Evolutionary conservation across 2,329 filamentous ascomycete genomes (phyloP).

Genomic region (Verticillium isaacii): DNA sequence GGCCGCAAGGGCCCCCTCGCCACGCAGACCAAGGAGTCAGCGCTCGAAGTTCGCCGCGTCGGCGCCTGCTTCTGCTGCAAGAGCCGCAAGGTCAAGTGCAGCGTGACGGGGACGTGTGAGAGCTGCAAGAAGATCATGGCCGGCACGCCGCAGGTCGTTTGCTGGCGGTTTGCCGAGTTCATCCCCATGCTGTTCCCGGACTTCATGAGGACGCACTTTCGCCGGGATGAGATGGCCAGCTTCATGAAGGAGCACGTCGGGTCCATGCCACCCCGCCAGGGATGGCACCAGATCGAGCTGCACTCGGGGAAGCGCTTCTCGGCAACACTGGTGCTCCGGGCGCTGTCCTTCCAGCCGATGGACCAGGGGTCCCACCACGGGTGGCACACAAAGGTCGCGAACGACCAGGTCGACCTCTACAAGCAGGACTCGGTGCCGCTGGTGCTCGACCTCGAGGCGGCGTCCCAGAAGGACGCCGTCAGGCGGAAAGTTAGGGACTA

Average conservation of each 20-base stretch:
- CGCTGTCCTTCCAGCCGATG: conserved; percentile 41
- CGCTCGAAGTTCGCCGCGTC: conserved; percentile 46
- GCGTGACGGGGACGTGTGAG: conserved; percentile 49
- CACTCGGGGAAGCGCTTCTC: conserved; percentile 41
- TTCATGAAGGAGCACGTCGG: conserved; percentile 47
- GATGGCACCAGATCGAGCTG: conserved; percentile 39
- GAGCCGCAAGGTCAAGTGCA: conserved; percentile 54
- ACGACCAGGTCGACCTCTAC: conserved; percentile 34
- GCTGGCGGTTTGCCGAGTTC: conserved; percentile 57
- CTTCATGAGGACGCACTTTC: conserved; percentile 46
- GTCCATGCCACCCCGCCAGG: conserved; percentile 31
- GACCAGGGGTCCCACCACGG: conserved; percentile 43
- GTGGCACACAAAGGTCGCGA: conserved; percentile 38
- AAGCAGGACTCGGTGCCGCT: conserved; percentile 42
- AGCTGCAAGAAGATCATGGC: conserved; percentile 49
- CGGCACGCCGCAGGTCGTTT: conserved; percentile 48
- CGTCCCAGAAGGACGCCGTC: conserved; percentile 37
- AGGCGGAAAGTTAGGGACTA: conserved; percentile 43
- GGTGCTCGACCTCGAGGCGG: conserved; percentile 40
- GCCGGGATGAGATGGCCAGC: conserved; percentile 40
- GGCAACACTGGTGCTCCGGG: conserved; percentile 30
- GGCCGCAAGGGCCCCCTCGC: conserved; percentile 53
- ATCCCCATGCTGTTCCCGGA: conserved; percentile 45
- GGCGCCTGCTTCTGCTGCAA: conserved; percentile 55
- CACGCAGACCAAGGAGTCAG: conserved; percentile 48